Conservation (phyloP, 768 basidiomycete genomes). For the Termitomyces sp. region DNA sequence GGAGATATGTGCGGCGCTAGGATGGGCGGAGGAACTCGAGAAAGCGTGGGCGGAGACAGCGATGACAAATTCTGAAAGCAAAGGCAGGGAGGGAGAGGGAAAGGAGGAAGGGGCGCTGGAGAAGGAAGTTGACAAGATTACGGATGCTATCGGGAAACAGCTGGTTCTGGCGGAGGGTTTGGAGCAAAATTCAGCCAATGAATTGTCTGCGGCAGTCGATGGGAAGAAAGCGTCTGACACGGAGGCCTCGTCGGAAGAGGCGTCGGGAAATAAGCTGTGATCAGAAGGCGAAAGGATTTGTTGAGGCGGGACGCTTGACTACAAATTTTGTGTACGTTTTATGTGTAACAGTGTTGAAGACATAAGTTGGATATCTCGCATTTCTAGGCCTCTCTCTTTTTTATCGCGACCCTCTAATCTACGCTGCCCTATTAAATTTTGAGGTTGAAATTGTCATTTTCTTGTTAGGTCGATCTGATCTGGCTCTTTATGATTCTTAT, state of each 20-base stretch:
- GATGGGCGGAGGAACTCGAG: constrained; percentile 65
- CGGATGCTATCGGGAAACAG: constrained; percentile 24
- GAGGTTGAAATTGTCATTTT: neutral
- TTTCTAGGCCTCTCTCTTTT: neutral
- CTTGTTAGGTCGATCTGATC: neutral
- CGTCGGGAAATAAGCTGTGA: neutral
- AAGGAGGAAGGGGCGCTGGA: constrained; percentile 16
- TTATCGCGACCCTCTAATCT: neutral
- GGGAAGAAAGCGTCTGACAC: neutral
- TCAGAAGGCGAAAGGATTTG: neutral
- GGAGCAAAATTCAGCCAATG: neutral
- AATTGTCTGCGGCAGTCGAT: neutral
- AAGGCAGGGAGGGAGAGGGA: constrained; percentile 1
- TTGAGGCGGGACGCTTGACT: too few relatives aligned
- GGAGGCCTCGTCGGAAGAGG: neutral
- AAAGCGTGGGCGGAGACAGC: constrained; percentile 49
- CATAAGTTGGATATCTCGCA: neutral
- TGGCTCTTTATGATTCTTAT: neutral
- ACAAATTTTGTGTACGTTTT: neutral
- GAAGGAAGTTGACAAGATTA: constrained; percentile 27
- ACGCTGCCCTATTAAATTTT: neutral
- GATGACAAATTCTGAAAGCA: constrained; percentile 18
- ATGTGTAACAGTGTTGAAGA: neutral
- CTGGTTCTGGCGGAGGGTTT: constrained; percentile 15
- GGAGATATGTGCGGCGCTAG: constrained; percentile 58